Conservation (phyloP, 257 asterid species). For the Lantana camara region DNA sequence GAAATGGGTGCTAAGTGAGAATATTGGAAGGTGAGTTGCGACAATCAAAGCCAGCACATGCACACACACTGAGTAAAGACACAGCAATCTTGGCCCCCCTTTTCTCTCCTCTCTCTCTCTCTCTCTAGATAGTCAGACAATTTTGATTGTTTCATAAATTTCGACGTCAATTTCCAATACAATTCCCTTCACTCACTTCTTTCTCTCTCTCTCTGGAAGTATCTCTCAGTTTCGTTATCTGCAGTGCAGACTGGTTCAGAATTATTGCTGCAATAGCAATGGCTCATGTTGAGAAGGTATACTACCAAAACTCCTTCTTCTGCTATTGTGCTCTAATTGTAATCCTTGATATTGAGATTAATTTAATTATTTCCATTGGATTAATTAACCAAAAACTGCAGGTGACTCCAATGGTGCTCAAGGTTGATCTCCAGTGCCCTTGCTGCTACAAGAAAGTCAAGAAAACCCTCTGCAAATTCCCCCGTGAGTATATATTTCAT, state of each 20-base stretch:
- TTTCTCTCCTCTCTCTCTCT: not conserved
- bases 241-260: constrained; percentile 4
- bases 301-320: not conserved
- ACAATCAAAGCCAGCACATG: constrained; percentile 49
- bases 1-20: not conserved
- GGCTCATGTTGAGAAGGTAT: constrained; percentile 46
- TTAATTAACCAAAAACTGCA: constrained; percentile 21
- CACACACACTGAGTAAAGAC: constrained; percentile 47
- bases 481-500: constrained; percentile 53
- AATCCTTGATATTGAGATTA: not conserved
- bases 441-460: constrained; percentile 87
- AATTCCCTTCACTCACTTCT: not conserved
- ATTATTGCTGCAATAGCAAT: constrained; percentile 16
- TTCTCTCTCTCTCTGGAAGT: constrained; percentile 17
- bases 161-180: constrained; percentile 21
- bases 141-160: constrained; percentile 24
- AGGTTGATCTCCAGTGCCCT: constrained; percentile 84
- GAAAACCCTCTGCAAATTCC: constrained; percentile 74
- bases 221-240: constrained; percentile 5
- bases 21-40: constrained; percentile 46
- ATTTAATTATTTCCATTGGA: not conserved
- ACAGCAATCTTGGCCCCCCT: constrained; percentile 35
- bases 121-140: not conserved
- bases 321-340: not conserved
- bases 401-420: constrained; percentile 69